Evolutionary conservation across 306 rosid species (phyloP), one percentile per base, ranked within the genome.

Genomic region (Cyamopsis tetragonoloba): DNA sequence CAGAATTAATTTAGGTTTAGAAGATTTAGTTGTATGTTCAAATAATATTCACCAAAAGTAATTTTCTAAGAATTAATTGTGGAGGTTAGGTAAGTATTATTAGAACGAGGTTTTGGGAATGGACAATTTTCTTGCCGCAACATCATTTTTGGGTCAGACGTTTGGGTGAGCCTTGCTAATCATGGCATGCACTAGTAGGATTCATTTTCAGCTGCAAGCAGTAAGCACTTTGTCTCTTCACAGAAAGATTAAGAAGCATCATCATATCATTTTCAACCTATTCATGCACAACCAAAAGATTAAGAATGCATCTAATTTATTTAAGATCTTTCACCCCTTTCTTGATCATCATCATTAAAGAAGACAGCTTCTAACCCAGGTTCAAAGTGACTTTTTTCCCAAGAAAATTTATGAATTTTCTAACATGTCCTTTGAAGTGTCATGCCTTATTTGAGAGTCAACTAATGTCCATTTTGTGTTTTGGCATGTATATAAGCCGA

Each of bases 91-190:
- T 50, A 50, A 5, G 68, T 61, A 23, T 39, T 49, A 49, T 13
- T 27, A 14, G 1, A 27, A 12, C n/a, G 18, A 41, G 23, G 13
- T 62, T 68, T 37, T 53, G 17, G 53, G 15, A 15, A 68, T 54
- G 53, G 65, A 39, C 26, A 68, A 69, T 37, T 37, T 61, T 20
- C 23, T 60, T 38, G 8, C 49, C 66, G 6, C 46, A n/a, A 53
- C 8, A 22, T 22, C 50, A 35, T 62, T 26, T 41, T 62, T 54
- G 26, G 55, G 11, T 60, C 19, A 35, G 41, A 35, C 13, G 7
- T 9, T 60, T 37, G 14, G 12, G 62, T 22, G 44, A 57, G 44
- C n/a, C 26, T 34, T 59, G 18, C 32, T 39, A 60, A 37, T 31
- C 32, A 12, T 59, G 66, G 48, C 13, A 6, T 57, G 23, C 15